Evolutionary conservation across 2,329 filamentous ascomycete species (phyloP).

Genomic region (Ophiostoma perfectum): DNA sequence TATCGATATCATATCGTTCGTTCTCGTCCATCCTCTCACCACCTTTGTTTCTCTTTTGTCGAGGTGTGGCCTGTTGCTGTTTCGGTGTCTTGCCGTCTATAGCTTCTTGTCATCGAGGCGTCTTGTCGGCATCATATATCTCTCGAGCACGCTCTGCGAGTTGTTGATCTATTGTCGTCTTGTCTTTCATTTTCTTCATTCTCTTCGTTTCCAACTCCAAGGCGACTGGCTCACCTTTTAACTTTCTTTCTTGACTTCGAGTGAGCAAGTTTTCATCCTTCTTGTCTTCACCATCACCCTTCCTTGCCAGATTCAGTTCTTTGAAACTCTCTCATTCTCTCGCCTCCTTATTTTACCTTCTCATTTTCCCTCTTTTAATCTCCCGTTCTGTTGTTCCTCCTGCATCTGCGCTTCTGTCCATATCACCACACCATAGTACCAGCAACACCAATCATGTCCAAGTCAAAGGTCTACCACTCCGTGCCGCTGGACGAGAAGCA

Average conservation of each 20-base stretch:
- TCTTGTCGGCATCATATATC: conserved; percentile 8
- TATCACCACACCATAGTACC: not conserved
- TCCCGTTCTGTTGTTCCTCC: not conserved
- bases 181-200: not conserved
- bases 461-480: conserved; percentile 35
- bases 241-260: conserved; percentile 1
- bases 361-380: conserved; percentile 14
- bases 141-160: not conserved
- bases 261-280: conserved; percentile 12
- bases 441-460: conserved; percentile 26
- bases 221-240: conserved; percentile 13
- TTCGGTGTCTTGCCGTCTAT: not conserved
- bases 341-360: conserved; percentile 6
- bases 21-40: not conserved
- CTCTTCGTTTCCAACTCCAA: not conserved
- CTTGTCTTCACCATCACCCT: not conserved
- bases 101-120: conserved; percentile 3
- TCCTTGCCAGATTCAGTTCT: conserved; percentile 5
- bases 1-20: not conserved
- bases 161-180: conserved; percentile 16
- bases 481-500: conserved; percentile 37
- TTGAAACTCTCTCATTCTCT: conserved; percentile 12
- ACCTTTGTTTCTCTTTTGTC: conserved; percentile 2
- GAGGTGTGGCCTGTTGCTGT: conserved; percentile 18
- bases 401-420: not conserved